Conservation (phyloP, 257 asterid genomes). For the Fraxinus anomala region DNA sequence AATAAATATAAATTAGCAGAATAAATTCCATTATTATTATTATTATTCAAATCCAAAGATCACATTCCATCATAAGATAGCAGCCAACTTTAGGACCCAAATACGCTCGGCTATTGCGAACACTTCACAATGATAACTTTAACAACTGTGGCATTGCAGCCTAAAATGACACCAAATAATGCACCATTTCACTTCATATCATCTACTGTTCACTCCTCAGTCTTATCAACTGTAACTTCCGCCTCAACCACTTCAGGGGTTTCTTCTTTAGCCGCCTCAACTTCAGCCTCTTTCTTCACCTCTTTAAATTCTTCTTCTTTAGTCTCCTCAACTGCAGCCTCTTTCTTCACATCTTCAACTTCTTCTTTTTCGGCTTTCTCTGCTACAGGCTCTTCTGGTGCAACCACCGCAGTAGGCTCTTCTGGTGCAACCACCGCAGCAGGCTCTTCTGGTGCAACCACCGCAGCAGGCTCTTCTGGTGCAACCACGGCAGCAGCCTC, state of each 20-base stretch:
- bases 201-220: conserved; percentile 32
- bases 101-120: no score
- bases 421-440: neutral
- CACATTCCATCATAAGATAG: conserved; percentile 13
- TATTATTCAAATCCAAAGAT: neutral
- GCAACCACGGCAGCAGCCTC: neutral
- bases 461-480: neutral
- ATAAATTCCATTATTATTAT: neutral
- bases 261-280: neutral
- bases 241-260: conserved; percentile 6
- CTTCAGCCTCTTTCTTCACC: neutral
- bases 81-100: conserved; percentile 3
- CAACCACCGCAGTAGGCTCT: neutral
- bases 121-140: neutral
- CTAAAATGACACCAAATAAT: neutral
- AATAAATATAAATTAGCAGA: neutral
- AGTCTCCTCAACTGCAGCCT: no score
- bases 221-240: conserved; percentile 48
- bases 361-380: neutral
- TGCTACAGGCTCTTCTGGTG: neutral
- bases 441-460: neutral
- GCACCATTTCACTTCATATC: neutral
- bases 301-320: neutral
- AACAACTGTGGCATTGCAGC: conserved; percentile 17
- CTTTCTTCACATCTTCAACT: neutral